Percentiles rank a stretch among this genome's conserved stretches.
phyloP scores from a whole-genome alignment of 1,139 yeast species.

The Geotrichum aggregatum region DNA sequence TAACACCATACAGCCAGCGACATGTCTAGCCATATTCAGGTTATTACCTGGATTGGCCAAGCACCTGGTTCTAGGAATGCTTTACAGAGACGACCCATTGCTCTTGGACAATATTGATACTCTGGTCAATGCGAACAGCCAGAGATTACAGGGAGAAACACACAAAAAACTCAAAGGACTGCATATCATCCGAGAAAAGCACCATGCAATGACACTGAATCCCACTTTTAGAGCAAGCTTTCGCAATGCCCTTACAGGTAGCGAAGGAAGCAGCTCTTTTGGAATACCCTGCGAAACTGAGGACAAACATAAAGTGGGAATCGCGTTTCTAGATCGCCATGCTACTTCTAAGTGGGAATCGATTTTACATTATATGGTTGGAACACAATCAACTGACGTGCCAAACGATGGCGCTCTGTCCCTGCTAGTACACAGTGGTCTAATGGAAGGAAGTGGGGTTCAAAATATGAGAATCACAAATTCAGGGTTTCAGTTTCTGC shows the following conservation, averaged over 20 bases:
- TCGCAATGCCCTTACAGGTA: constrained; percentile 78
- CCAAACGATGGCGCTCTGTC: constrained; percentile 48
- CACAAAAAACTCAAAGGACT: constrained; percentile 69
- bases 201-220: constrained; percentile 56
- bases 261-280: constrained; percentile 49
- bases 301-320: constrained; percentile 53
- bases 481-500: constrained; percentile 84
- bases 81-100: constrained; percentile 74
- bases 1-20: constrained; percentile 60
- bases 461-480: constrained; percentile 69
- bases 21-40: constrained; percentile 87
- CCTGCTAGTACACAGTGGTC: constrained; percentile 59
- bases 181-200: constrained; percentile 67
- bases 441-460: constrained; percentile 61
- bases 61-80: constrained; percentile 79
- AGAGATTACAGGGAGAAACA: constrained; percentile 62
- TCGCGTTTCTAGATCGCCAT: constrained; percentile 67
- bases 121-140: constrained; percentile 58
- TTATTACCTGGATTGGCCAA: constrained; percentile 85
- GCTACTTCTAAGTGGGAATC: constrained; percentile 92
- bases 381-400: constrained; percentile 53
- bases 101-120: constrained; percentile 63
- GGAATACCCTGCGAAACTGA: constrained; percentile 52
- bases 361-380: constrained; percentile 95
- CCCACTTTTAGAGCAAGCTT: constrained; percentile 71